Evolutionary conservation across 352 stramenopile species (phyloP).

Genomic region (Hyaloperonospora brassicae): DNA sequence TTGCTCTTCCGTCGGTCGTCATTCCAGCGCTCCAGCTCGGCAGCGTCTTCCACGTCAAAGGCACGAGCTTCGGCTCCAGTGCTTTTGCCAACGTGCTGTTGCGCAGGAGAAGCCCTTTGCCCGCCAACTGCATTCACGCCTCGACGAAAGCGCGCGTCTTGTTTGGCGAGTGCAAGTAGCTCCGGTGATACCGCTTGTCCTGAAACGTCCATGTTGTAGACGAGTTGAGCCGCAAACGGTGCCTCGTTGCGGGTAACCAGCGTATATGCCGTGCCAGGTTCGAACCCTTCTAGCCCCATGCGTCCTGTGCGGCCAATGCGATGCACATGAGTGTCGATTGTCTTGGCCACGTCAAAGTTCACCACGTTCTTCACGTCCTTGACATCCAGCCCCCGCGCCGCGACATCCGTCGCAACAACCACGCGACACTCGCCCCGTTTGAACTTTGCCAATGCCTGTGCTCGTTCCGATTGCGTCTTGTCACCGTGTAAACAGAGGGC

Average conservation of each 20-base stretch:
- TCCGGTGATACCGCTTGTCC: conserved; percentile 47
- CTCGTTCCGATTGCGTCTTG: conserved; percentile 70
- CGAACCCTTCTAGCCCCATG: conserved; percentile 74
- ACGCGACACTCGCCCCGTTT: conserved; percentile 53
- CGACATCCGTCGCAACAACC: conserved; percentile 84
- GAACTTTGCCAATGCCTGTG: conserved; percentile 59
- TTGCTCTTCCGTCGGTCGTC: conserved; percentile 49
- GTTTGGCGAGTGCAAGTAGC: conserved; percentile 47
- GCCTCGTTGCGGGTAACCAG: conserved; percentile 65
- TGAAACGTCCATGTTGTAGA: conserved; percentile 81
- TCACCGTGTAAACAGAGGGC: conserved; percentile 64
- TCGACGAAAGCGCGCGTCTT: conserved; percentile 45
- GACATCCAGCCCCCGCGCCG: conserved; percentile 79
- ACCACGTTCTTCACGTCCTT: conserved; percentile 88
- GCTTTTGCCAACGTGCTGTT: not conserved
- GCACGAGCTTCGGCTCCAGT: not conserved
- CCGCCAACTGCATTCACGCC: conserved; percentile 8
- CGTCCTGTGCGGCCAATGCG: conserved; percentile 83
- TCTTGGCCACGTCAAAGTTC: conserved; percentile 89
- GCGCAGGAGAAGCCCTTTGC: not conserved
- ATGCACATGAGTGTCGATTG: conserved; percentile 88
- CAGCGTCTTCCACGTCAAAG: conserved; percentile 38
- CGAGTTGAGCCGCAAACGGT: conserved; percentile 67
- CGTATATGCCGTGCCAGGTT: conserved; percentile 76
- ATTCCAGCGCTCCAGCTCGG: conserved; percentile 54